Conservation (phyloP, 345 rosid genomes). For the Stellera chamaejasme region DNA sequence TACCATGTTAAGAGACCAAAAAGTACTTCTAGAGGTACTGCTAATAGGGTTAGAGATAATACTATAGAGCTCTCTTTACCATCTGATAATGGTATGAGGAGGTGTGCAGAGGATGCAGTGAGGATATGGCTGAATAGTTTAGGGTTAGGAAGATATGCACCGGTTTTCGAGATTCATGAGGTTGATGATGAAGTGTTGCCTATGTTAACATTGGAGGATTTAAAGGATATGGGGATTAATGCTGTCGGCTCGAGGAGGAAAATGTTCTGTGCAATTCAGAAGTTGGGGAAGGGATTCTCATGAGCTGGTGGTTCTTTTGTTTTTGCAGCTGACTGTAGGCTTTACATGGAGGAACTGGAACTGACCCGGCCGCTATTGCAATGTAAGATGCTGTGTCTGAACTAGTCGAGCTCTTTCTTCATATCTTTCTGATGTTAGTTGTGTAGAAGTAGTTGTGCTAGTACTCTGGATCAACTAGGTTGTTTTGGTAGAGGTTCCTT, state of each 20-base stretch:
- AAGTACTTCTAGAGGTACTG: slow-evolving; percentile 10
- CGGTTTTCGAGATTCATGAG: slow-evolving; percentile 80
- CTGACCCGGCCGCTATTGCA: slow-evolving; percentile 37
- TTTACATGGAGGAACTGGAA: slow-evolving; percentile 19
- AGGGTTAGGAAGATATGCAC: slow-evolving; percentile 69
- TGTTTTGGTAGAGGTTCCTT: slow-evolving; percentile 11
- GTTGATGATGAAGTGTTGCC: slow-evolving; percentile 84
- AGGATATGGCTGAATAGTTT: slow-evolving; percentile 57
- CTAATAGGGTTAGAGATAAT: slow-evolving; percentile 13
- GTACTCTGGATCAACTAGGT: slow-evolving; percentile 22
- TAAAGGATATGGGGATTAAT: slow-evolving; percentile 84
- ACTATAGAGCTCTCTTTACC: slow-evolving; percentile 42
- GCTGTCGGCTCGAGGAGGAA: slow-evolving; percentile 87
- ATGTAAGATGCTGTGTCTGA: slow-evolving; percentile 40
- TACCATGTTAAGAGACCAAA: slow-evolving; percentile 20
- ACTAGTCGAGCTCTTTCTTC: slow-evolving; percentile 12
- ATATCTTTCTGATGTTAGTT: slow-evolving; percentile 12
- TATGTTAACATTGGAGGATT: slow-evolving; percentile 76
- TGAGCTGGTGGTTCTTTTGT: slow-evolving; percentile 21
- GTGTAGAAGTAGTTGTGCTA: slow-evolving; percentile 11
- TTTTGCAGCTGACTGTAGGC: slow-evolving; percentile 8
- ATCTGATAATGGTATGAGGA: slow-evolving; percentile 39
- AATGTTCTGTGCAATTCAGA: slow-evolving; percentile 70
- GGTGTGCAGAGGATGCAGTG: slow-evolving; percentile 45
- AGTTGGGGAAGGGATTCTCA: slow-evolving; percentile 69